Evolutionary conservation across 352 stramenopile genomes (phyloP).

Genomic region (Pythium apleroticum): DNA sequence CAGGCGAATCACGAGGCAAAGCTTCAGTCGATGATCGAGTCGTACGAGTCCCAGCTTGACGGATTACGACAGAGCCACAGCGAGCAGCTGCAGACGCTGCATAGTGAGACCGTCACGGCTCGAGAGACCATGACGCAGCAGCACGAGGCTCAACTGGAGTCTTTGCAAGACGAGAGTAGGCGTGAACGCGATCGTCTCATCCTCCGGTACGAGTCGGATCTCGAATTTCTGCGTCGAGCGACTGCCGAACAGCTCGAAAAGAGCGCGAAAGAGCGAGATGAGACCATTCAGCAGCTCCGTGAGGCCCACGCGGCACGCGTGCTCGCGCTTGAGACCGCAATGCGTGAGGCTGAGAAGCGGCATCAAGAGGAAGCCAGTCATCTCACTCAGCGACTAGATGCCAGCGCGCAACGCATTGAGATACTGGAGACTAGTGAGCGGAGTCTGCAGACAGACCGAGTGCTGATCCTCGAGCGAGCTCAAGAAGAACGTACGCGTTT

Average conservation of each 20-base stretch:
- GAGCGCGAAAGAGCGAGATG: slow-evolving; percentile 29
- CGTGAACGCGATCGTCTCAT: slow-evolving; percentile 26
- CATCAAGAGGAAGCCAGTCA: slow-evolving; percentile 23
- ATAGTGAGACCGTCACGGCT: slow-evolving; percentile 14
- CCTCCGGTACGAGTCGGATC: slow-evolving; percentile 49
- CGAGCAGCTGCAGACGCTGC: slow-evolving; percentile 23
- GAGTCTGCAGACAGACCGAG: not conserved
- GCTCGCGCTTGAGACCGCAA: slow-evolving; percentile 41
- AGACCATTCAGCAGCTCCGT: slow-evolving; percentile 37
- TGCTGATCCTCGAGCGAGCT: not conserved
- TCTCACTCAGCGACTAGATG: slow-evolving; percentile 27
- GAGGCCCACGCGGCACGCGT: slow-evolving; percentile 43
- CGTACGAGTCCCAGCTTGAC: slow-evolving; percentile 1
- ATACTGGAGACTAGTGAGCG: slow-evolving; percentile 29
- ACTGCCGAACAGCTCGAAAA: slow-evolving; percentile 43
- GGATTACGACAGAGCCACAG: slow-evolving; percentile 21
- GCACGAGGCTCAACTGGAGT: slow-evolving; percentile 20
- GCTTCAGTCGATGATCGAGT: not conserved
- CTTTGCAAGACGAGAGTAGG: slow-evolving; percentile 12
- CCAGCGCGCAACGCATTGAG: slow-evolving; percentile 21
- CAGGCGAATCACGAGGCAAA: not conserved
- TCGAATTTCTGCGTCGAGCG: slow-evolving; percentile 37
- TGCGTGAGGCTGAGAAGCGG: slow-evolving; percentile 44
- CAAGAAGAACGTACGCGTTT: slow-evolving; percentile 7
- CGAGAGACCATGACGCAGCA: slow-evolving; percentile 14